Conservation (phyloP, 2,329 filamentous ascomycete genomes). For the Penicillium sp. region DNA sequence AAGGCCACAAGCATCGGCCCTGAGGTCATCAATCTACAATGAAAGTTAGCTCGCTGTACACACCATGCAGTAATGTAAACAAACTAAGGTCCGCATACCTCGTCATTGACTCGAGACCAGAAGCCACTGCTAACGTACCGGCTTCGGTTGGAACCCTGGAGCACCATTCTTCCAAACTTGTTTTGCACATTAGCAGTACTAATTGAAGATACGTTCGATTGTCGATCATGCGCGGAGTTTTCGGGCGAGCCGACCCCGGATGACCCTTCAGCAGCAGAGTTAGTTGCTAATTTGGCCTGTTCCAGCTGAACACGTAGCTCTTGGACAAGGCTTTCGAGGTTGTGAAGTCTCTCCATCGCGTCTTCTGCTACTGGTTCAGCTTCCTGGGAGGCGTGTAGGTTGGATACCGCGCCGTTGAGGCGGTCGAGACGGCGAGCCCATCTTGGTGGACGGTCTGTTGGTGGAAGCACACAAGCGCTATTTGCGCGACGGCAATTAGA, state of each 20-base stretch:
- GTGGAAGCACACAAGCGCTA: constrained; percentile 47
- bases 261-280: constrained; percentile 20
- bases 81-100: constrained; percentile 34
- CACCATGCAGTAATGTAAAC: constrained; percentile 4
- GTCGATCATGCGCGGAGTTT: constrained; percentile 14
- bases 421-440: constrained; percentile 48
- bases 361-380: constrained; percentile 26
- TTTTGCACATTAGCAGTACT: constrained; percentile 26
- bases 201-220: constrained; percentile 8
- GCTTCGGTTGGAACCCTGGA: constrained; percentile 38
- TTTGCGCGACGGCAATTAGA: constrained; percentile 49
- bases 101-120: constrained; percentile 50
- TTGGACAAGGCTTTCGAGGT: constrained; percentile 46
- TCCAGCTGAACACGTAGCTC: constrained; percentile 43
- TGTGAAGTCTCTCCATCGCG: constrained; percentile 45
- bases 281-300: constrained; percentile 32
- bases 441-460: constrained; percentile 44
- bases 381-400: constrained; percentile 8
- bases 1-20: constrained; percentile 22
- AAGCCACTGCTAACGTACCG: constrained; percentile 48
- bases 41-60: neutral
- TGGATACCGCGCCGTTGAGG: constrained; percentile 15
- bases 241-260: constrained; percentile 24
- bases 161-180: constrained; percentile 43
- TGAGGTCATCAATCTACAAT: constrained; percentile 15